Base-by-base conservation (phyloP, 371 early-diverging fungal genomes). In the Mycotypha africana region DNA sequence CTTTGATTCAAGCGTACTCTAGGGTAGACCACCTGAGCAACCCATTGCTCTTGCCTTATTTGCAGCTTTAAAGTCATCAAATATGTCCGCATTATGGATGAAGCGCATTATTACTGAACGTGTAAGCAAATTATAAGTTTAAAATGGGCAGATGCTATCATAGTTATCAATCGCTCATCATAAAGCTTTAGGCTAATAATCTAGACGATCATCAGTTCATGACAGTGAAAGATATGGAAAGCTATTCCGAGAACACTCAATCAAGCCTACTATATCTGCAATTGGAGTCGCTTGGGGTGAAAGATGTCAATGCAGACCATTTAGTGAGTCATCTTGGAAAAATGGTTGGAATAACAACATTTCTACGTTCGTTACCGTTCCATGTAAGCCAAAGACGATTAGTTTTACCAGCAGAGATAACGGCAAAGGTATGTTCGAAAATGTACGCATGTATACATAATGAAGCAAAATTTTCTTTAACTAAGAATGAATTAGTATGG, bases 321-420 rank as follows among this genome's bases (percentile, higher is more conserved):
- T 88, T 86, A 1, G 89, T 91, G 2, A 85, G 90, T 42, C 92
- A 94, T 56, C 72, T 93, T 34, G 95, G 95, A 22, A 90, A 95
- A 51, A 87, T 94, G 38, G 76, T 81, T 42, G 92, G 91, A 7
- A 88, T 95, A 14, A 56, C 84, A 3, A 85, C 86, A 12, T 73
- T 88, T 53, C 55, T 92, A 25, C 66, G 90, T 16, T 82, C 82
- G 0, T 65, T 85, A 15, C 86, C 88, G 10, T 81, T 79, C 47
- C 82, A 86, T 62, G 67, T 85, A 34, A 70, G 74, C 23, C 76
- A 84, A 38, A 73, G 82, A 31, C 61, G 78, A 17, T 57, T 87
- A 42, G 67, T 82, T 28, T 61, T 92, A 21, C 90, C 91, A 4
- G 73, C 84, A 8, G 81, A 90, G 36, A 70, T 88, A 28, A 78